These are phyloP conservation scores for Beverwykella pulmonaria DNA, from an alignment of 495 filamentous ascomycete species.

Conservation along the genomic window DNA sequence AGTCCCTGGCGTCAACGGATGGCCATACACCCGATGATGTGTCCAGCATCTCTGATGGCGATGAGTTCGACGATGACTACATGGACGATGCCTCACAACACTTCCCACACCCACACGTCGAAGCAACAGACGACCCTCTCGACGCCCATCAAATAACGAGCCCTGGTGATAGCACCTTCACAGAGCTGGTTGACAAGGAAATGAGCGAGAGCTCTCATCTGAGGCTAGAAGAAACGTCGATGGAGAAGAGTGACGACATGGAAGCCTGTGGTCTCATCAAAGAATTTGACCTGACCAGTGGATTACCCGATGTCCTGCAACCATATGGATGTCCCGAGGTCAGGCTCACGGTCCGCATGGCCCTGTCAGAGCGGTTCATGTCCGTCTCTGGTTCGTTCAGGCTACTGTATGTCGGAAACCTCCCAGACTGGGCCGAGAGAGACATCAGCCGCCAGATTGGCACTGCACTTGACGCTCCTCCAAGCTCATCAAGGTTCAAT, in stretches of 20 bases:
- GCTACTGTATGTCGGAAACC: constrained; percentile 33
- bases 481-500: constrained; percentile 30
- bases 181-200: constrained; percentile 18
- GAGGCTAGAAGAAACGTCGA: constrained; percentile 17
- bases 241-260: not conserved
- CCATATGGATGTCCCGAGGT: constrained; percentile 21
- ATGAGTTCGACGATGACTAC: constrained; percentile 29
- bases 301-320: constrained; percentile 11
- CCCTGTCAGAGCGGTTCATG: constrained; percentile 24
- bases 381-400: constrained; percentile 17
- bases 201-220: constrained; percentile 9
- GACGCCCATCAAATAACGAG: constrained; percentile 4
- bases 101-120: constrained; percentile 1
- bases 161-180: constrained; percentile 22
- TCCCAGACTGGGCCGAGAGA: constrained; percentile 25
- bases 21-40: constrained; percentile 41
- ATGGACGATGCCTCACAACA: constrained; percentile 11
- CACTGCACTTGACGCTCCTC: constrained; percentile 28
- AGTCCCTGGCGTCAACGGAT: constrained; percentile 39
- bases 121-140: not conserved
- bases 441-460: constrained; percentile 30
- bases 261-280: constrained; percentile 15
- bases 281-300: constrained; percentile 9
- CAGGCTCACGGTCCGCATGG: constrained; percentile 21
- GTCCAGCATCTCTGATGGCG: constrained; percentile 29